Base-by-base conservation (phyloP, 495 filamentous ascomycete genomes). In the Hyphodiscus hymeniophilus region DNA sequence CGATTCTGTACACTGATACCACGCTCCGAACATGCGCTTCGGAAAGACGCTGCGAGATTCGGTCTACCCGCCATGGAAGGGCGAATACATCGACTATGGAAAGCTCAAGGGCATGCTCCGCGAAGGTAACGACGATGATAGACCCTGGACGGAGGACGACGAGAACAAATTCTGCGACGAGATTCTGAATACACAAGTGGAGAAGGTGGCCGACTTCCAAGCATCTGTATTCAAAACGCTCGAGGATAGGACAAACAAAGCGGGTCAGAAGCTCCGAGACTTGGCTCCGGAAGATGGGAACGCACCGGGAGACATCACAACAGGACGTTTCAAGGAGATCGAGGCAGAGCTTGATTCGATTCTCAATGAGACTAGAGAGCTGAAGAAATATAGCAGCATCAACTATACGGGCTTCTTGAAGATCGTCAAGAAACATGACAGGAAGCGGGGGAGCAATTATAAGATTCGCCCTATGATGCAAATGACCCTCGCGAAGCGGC, bases 321-420 rank as follows among this genome's bases (percentile, higher is more conserved):
- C 69, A 2, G 67, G 72, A n/a, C 64, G 63, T 21, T 74, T 94
- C 32, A 77, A 81, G 34, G 79, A 86, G 55, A 78, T 87, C 28
- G 41, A 90, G 49, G 58, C 72, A 30, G 88, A 96, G 62, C 74
- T 98, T 33, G 94, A 97, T 61, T 59, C 61, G 13, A 92, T 98
- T 62, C 88, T 85, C 15, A 82, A 85, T 60, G 90, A 98, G 64
- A 84, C 90, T 56, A 94, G 84, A 61, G 86, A 95, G 65, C 70
- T 98, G 48, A 87, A 94, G 63, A 95, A 89, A 61, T 98, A 90
- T 66, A 92, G 87, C 61, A 87, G 84, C 20, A 82, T 95, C 66
- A 98, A 98, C 64, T 98, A 94, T 65, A 95, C 94, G 8, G 94
- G 89, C 24, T 95, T 97, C 62, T 74, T 96, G 55, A 98, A 98